These are phyloP conservation scores for Lachnellula occidentalis DNA, from an alignment of 2,329 filamentous ascomycete species.

Conservation along the genomic window DNA sequence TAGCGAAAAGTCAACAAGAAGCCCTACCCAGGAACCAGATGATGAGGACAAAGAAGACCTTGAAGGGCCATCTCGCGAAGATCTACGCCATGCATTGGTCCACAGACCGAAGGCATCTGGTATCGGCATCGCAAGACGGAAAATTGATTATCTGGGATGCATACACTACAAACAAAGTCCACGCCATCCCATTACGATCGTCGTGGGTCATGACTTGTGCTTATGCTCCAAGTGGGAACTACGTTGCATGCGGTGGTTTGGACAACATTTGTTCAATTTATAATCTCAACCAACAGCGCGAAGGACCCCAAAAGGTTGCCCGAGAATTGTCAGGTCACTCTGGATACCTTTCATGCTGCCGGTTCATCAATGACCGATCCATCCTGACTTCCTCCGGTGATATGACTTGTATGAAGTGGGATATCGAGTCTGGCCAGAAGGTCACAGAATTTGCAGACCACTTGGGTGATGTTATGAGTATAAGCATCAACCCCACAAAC, in stretches of 20 bases:
- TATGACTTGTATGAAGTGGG: constrained; percentile 99
- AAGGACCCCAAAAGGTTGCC: constrained; percentile 94
- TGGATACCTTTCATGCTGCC: constrained; percentile 95
- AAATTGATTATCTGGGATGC: constrained; percentile 99
- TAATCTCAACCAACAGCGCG: constrained; percentile 88
- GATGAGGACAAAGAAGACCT: constrained; percentile 95
- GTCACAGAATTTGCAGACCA: constrained; percentile 98
- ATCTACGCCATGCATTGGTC: constrained; percentile 99
- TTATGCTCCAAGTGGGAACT: constrained; percentile 97
- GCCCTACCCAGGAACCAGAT: constrained; percentile 81
- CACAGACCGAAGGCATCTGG: constrained; percentile 91
- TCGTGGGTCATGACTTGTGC: constrained; percentile 99
- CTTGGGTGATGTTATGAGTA: constrained; percentile 98
- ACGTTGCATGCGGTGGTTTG: constrained; percentile 94
- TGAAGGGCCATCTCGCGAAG: constrained; percentile 97
- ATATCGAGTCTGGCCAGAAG: constrained; percentile 96
- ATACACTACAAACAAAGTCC: constrained; percentile 99
- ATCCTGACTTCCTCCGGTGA: constrained; percentile 97
- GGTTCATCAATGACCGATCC: constrained; percentile 96
- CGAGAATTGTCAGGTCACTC: constrained; percentile 95
- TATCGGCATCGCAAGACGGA: constrained; percentile 96
- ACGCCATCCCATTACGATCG: constrained; percentile 92
- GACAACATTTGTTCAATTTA: constrained; percentile 99
- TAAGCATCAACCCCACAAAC: constrained; percentile 98
- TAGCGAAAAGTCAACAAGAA: constrained; percentile 89